These are phyloP conservation scores for Teunomyces aglyptinius DNA, from an alignment of 805 yeast genomes.

Conservation along the genomic window DNA sequence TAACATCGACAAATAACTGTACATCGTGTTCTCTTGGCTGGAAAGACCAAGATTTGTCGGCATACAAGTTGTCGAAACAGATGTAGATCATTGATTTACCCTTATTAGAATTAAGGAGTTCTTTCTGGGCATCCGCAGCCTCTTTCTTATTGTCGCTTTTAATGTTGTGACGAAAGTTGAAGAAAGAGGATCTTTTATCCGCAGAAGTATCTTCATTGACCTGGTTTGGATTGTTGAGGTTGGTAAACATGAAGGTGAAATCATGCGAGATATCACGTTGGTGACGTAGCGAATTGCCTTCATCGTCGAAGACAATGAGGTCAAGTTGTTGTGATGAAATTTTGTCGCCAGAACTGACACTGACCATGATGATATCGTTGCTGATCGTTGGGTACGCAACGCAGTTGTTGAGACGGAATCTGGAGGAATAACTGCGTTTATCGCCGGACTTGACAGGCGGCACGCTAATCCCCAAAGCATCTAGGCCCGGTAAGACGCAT, in stretches of 20 bases:
- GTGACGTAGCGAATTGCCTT: constrained; percentile 33
- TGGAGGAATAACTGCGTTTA: constrained; percentile 25
- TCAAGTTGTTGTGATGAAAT: constrained; percentile 34
- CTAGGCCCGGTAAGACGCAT: not conserved
- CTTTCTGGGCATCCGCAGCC: constrained; percentile 4
- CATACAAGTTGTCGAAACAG: constrained; percentile 43
- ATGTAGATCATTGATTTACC: constrained; percentile 33
- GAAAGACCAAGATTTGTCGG: constrained; percentile 44
- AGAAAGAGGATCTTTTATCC: not conserved
- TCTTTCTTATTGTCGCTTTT: constrained; percentile 2
- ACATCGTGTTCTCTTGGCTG: constrained; percentile 31
- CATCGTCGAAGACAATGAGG: constrained; percentile 36
- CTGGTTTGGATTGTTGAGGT: constrained; percentile 30
- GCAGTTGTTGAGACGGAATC: constrained; percentile 32
- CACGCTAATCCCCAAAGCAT: constrained; percentile 33
- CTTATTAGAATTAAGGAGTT: constrained; percentile 17
- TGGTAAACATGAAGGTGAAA: constrained; percentile 34
- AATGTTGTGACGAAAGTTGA: constrained; percentile 8
- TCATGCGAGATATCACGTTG: constrained; percentile 31
- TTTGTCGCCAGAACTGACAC: constrained; percentile 29
- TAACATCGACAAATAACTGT: constrained; percentile 33
- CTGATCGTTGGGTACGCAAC: constrained; percentile 33
- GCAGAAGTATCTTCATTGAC: constrained; percentile 9
- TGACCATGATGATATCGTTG: constrained; percentile 38
- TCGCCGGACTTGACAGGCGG: constrained; percentile 35